These are phyloP conservation scores for Nemania diffusa DNA, from an alignment of 2,329 filamentous ascomycete genomes.

Conservation along the genomic window DNA sequence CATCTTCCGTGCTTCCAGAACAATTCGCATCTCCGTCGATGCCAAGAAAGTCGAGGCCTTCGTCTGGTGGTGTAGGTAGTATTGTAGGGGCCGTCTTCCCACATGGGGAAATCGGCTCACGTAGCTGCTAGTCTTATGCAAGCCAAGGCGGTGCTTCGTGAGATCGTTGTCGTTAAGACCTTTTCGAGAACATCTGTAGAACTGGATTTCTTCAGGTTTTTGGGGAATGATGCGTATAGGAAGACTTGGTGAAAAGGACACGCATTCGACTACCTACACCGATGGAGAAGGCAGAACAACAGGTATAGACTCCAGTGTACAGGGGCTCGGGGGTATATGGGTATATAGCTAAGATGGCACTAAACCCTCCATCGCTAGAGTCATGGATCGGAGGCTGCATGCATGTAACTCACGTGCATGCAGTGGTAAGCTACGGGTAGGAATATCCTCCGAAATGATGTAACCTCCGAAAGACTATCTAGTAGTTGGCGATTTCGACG, in stretches of 20 bases:
- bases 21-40: not conserved
- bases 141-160: constrained; percentile 11
- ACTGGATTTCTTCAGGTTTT: not conserved
- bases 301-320: not conserved
- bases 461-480: constrained; percentile 20
- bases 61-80: not conserved
- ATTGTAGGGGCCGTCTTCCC: not conserved
- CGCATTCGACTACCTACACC: not conserved
- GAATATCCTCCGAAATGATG: constrained; percentile 32
- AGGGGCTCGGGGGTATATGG: not conserved
- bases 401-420: constrained; percentile 26
- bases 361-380: not conserved
- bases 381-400: constrained; percentile 21
- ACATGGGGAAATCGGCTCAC: constrained; percentile 3
- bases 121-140: constrained; percentile 17
- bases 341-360: not conserved
- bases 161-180: not conserved
- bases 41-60: constrained; percentile 24
- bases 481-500: constrained; percentile 31
- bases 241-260: constrained; percentile 2
- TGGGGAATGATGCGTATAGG: not conserved
- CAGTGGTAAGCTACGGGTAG: constrained; percentile 33
- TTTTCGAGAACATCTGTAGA: not conserved
- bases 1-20: not conserved
- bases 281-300: not conserved